Percentiles rank a stretch among this genome's conserved stretches.
Evolutionary conservation across 441 rosid species (phyloP).

Genomic region (Daphne laureola): DNA sequence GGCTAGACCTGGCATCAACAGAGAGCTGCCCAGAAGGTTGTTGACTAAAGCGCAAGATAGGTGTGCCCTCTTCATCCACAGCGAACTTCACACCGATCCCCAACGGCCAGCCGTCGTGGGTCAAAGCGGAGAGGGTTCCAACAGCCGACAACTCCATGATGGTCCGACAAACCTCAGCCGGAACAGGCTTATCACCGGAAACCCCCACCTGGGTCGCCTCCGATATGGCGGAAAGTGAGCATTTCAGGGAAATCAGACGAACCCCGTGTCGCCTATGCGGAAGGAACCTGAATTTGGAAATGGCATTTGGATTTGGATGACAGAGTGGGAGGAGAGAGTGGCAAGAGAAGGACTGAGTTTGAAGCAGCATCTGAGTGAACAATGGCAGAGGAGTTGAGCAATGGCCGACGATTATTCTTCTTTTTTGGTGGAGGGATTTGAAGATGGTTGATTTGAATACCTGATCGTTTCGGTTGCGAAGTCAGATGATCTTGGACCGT

Average conservation of each 20-base stretch:
- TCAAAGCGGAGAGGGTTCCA: conserved; percentile 71
- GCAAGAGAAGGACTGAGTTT: conserved; percentile 42
- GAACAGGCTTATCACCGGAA: conserved; percentile 49
- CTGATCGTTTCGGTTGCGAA: too few relatives aligned
- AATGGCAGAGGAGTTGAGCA: too few relatives aligned
- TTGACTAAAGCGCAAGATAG: conserved; percentile 47
- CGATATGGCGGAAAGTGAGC: conserved; percentile 53
- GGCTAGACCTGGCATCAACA: conserved; percentile 58
- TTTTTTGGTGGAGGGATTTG: too few relatives aligned
- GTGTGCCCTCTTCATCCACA: conserved; percentile 73
- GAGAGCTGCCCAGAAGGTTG: conserved; percentile 28
- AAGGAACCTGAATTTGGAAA: conserved; percentile 24
- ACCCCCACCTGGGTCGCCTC: conserved; percentile 21
- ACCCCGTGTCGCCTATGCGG: conserved; percentile 26
- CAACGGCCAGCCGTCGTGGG: conserved; percentile 68
- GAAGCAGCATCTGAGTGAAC: conserved; percentile 40
- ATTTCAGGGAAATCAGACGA: conserved; percentile 38
- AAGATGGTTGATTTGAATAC: too few relatives aligned
- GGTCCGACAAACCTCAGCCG: conserved; percentile 83
- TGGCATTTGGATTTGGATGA: conserved; percentile 33
- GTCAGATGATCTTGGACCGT: too few relatives aligned
- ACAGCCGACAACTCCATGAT: conserved; percentile 74
- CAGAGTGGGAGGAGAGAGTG: conserved; percentile 29
- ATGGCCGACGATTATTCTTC: too few relatives aligned
- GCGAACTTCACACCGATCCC: conserved; percentile 81